Evolutionary conservation across 352 stramenopile genomes (phyloP), one percentile per base, ranked within the genome.

Genomic region (Globisporangium yorkense): DNA sequence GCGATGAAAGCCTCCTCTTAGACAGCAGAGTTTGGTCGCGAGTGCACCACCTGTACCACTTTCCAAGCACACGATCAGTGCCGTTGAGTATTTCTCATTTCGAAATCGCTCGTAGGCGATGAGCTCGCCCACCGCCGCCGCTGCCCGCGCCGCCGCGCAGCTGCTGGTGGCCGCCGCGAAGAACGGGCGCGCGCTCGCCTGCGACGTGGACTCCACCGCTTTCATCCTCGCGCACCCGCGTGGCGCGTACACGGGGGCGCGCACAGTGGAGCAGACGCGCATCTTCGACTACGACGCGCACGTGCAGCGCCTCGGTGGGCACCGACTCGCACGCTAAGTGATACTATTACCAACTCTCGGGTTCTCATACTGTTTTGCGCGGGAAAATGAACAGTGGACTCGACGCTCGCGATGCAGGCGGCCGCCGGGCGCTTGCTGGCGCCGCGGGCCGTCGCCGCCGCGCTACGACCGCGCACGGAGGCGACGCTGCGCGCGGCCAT

Each of bases 271-370:
- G 31, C 81, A 86, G 66, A 89, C 72, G 46, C 73, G 72, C 27
- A 72, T 94, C 53, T 92, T 94, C 67, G 79, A 90, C 65, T 88
- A 87, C 47, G 81, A 94, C 43, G 76, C 74, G 44, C 84, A 94
- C 55, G 74, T 94, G 49, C 70, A 76, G 51, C 84, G 84, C 8
- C 75, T 94, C 3, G 82, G 82, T 92, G n/a, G 13, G 66, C 63
- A 48, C 9, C 24, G 24, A 27, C 24, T 27, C 24, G 24, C 24
- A 27, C 24, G 24, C 24, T 27, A 27, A 27, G 24, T 27, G 24
- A 27, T 2, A 27, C 24, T 27, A 27, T 1, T 27, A 27, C 24
- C 24, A 27, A 27, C 24, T 27, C 24, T 27, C 24, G 24, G 24
- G 24, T 27, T 27, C 24, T 27, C 24, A 27, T 27, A 27, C 24